Evolutionary conservation across 495 filamentous ascomycete species (phyloP).

Genomic region (Lasiosphaeris hirsuta): DNA sequence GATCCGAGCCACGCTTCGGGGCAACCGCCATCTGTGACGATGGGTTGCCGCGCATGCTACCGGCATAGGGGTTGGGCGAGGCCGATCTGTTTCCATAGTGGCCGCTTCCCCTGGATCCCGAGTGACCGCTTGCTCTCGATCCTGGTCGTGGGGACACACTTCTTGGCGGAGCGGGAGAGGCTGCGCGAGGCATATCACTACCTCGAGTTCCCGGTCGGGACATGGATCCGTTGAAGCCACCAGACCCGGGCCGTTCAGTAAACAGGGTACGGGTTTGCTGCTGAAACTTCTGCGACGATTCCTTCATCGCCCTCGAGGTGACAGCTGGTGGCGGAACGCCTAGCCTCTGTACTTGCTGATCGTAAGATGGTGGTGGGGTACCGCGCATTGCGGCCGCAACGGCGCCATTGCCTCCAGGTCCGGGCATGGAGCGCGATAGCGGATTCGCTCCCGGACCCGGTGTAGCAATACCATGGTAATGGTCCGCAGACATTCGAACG

Average conservation of each 20-base stretch:
- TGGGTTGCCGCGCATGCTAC: conserved; percentile 36
- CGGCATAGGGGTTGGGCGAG: conserved; percentile 51
- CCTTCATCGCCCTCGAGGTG: conserved; percentile 89
- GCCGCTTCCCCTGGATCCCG: conserved; percentile 30
- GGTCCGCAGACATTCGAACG: conserved; percentile 83
- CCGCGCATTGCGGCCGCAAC: conserved; percentile 54
- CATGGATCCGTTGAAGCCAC: conserved; percentile 21
- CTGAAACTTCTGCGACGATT: conserved; percentile 82
- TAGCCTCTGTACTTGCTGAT: conserved; percentile 70
- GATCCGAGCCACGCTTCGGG: conserved; percentile 53
- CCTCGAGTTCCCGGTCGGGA: conserved; percentile 47
- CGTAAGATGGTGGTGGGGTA: conserved; percentile 82
- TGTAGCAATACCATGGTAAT: conserved; percentile 85
- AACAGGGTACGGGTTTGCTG: conserved; percentile 82
- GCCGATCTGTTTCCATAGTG: conserved; percentile 33
- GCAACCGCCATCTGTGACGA: conserved; percentile 30
- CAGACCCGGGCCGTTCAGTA: conserved; percentile 34
- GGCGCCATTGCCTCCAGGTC: conserved; percentile 48
- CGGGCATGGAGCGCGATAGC: conserved; percentile 35
- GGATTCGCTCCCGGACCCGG: conserved; percentile 59
- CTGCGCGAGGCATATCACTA: conserved; percentile 47
- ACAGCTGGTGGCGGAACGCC: conserved; percentile 89
- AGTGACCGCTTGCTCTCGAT: conserved; percentile 24
- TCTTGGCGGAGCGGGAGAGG: conserved; percentile 49
- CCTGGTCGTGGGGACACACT: conserved; percentile 51